Evolutionary conservation across 805 yeast species (phyloP).

Genomic region (Suhomyces faveliae): DNA sequence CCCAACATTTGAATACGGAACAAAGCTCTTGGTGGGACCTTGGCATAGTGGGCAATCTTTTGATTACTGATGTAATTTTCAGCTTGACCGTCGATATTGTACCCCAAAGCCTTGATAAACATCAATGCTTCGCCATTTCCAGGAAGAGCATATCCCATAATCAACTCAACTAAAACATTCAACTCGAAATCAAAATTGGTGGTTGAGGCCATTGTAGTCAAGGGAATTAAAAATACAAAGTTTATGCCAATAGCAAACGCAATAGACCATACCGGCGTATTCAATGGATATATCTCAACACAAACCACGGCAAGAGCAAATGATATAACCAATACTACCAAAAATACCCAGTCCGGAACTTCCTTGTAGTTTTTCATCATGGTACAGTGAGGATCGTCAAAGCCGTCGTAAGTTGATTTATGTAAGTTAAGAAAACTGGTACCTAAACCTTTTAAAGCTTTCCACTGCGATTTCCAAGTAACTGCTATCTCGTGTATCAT

Average conservation of each 20-base stretch:
- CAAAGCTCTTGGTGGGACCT: constrained; percentile 21
- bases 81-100: constrained; percentile 29
- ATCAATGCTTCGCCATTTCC: constrained; percentile 25
- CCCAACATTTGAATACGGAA: constrained; percentile 26
- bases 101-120: constrained; percentile 23
- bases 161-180: constrained; percentile 20
- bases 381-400: constrained; percentile 27
- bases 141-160: constrained; percentile 26
- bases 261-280: constrained; percentile 25
- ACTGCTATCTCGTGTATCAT: constrained; percentile 8
- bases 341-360: constrained; percentile 37
- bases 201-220: constrained; percentile 14
- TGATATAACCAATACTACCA: constrained; percentile 24
- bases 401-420: constrained; percentile 12
- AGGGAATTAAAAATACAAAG: constrained; percentile 21
- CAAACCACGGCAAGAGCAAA: constrained; percentile 19
- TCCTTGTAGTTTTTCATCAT: constrained; percentile 35
- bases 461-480: constrained; percentile 3
- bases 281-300: constrained; percentile 9
- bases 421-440: constrained; percentile 4
- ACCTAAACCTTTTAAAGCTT: constrained; percentile 3
- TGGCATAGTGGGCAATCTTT: constrained; percentile 28
- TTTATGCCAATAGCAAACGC: constrained; percentile 21
- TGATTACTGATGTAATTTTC: constrained; percentile 35
- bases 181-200: constrained; percentile 15